phyloP scores from a whole-genome alignment of 345 rosid genomes.

The Clausena lansium region DNA sequence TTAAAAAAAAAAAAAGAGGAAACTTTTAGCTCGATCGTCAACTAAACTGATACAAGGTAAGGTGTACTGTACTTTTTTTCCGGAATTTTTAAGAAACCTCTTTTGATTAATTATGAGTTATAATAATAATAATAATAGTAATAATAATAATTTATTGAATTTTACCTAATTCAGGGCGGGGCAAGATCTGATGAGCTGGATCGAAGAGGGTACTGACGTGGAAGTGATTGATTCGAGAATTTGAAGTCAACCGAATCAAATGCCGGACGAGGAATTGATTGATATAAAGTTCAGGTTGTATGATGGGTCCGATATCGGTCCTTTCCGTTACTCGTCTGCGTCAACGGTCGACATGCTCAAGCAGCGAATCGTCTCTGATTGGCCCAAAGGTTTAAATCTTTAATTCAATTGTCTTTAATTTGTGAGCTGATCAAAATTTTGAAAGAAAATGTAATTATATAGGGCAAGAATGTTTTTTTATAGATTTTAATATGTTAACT shows the following conservation, averaged over 20 bases:
- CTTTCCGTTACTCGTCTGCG: conserved; percentile 72
- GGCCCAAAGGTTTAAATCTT: conserved; percentile 75
- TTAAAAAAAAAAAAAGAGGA: no score
- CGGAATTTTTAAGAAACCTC: background rate
- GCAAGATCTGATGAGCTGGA: conserved; percentile 21
- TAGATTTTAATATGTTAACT: background rate
- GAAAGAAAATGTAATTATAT: background rate
- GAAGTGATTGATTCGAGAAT: conserved; percentile 23
- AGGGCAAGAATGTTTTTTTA: background rate
- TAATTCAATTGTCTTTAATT: background rate
- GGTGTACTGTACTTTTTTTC: background rate
- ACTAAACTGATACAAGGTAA: background rate
- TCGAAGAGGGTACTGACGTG: conserved; percentile 3
- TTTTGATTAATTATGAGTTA: conserved; percentile 4
- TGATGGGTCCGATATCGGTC: conserved; percentile 95
- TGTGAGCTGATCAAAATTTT: background rate
- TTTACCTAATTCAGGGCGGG: conserved; percentile 23
- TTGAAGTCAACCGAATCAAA: conserved; percentile 32
- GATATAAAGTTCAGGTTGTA: conserved; percentile 87
- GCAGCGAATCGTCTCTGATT: conserved; percentile 87
- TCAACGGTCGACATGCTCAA: conserved; percentile 87
- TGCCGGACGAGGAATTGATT: conserved; percentile 83
- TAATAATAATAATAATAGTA: background rate
- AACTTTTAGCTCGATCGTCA: conserved; percentile 12
- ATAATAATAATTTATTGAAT: background rate